Base-by-base conservation (phyloP, 495 filamentous ascomycete genomes). In the Neurospora discreta region DNA sequence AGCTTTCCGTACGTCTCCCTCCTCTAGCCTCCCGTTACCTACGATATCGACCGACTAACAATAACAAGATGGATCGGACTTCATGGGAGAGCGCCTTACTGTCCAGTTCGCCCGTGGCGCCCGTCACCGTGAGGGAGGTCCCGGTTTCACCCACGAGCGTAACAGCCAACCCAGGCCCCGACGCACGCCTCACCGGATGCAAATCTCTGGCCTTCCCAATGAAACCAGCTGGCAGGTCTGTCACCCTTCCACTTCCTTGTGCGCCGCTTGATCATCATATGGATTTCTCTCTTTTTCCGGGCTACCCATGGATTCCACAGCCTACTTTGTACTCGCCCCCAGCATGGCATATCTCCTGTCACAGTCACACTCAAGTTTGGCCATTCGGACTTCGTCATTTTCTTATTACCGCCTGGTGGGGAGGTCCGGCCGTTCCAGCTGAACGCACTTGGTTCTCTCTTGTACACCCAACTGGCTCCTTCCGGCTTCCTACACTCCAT, bases 141-240 rank as follows among this genome's bases (percentile, higher is more conserved):
- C 83, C 74, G 90, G 90, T 80, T 85, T 87, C 78, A 87, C 86
- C 78, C 83, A 85, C 71, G 85, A 97, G 79, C 92, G 93, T 78
- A 89, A 86, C 75, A 89, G 85, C 71, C 89, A 91, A 77, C 95
- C 95, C 75, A 94, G 96, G 77, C 95, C 95, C 46, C 90, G 95
- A 75, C 94, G 95, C 80, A 99, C 96, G 76, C 90, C 92, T 72
- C 93, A 92, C 81, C 93, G 95, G 79, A 98, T 99, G 95, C 89
- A 93, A 82, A 94, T 99, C 77, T 92, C 92, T 87, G 94, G 94
- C 85, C 94, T 99, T 84, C 94, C 95, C 78, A 87, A 87, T 83
- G 96, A 98, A 87, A 98, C 96, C 86, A 97, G 94, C 89, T 99
- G 95, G 95, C 95, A 99, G 95, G 95, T 99, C 92, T 96, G 95